Percentiles rank a stretch among this genome's conserved stretches.
Evolutionary conservation across 2,329 filamentous ascomycete genomes (phyloP).

Genomic region (Calonectria pseudoreteaudii): DNA sequence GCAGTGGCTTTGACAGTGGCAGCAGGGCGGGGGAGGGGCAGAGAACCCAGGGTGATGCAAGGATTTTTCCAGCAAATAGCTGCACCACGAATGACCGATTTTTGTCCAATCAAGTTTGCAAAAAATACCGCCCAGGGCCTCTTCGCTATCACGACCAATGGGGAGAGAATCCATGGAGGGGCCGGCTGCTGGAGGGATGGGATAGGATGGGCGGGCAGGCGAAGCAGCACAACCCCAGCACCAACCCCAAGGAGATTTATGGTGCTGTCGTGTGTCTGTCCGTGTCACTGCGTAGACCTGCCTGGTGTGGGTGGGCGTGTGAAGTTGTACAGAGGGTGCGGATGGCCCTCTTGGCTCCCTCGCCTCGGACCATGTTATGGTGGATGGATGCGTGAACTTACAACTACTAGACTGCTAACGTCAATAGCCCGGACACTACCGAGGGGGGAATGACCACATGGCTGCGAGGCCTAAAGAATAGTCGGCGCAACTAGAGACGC

Average conservation of each 20-base stretch:
- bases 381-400: constrained; percentile 21
- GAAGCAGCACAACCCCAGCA: constrained; percentile 18
- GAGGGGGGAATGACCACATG: constrained; percentile 22
- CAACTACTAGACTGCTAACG: constrained; percentile 13
- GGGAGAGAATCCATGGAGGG: constrained; percentile 10
- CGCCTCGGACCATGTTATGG: constrained; percentile 8
- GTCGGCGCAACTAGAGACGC: constrained; percentile 20
- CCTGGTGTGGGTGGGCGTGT: constrained; percentile 8
- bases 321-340: constrained; percentile 7
- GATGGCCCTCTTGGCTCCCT: background rate
- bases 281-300: background rate
- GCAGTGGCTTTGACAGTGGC: constrained; percentile 2
- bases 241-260: constrained; percentile 15
- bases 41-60: background rate
- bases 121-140: constrained; percentile 12
- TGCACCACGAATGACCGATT: constrained; percentile 11
- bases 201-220: constrained; percentile 17
- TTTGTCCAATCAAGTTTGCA: constrained; percentile 19
- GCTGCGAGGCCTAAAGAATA: constrained; percentile 16
- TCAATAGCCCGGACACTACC: constrained; percentile 20
- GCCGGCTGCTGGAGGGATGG: constrained; percentile 6
- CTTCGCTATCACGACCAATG: constrained; percentile 23
- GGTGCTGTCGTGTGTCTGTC: constrained; percentile 17
- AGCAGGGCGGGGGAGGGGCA: constrained; percentile 32
- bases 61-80: constrained; percentile 16